Conservation (phyloP, 345 rosid species). For the Camelina hispida region DNA sequence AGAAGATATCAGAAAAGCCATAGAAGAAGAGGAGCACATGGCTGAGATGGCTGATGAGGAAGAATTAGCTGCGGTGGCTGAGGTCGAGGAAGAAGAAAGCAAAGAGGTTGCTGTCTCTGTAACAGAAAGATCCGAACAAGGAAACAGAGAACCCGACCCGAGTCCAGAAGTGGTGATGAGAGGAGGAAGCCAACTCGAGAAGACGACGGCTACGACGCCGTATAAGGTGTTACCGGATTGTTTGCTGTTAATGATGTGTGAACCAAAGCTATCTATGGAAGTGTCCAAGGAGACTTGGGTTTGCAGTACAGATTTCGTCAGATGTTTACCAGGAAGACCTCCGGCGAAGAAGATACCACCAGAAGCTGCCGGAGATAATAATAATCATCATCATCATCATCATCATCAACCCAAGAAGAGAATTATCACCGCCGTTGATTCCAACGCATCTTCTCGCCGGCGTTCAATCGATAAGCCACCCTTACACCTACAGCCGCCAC, state of each 20-base stretch:
- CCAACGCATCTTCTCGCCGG: slow-evolving; percentile 45
- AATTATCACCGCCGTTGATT: slow-evolving; percentile 46
- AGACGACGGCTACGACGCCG: slow-evolving; percentile 35
- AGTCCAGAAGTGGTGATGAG: slow-evolving; percentile 49
- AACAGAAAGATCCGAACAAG: slow-evolving; percentile 48
- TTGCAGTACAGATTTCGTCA: slow-evolving; percentile 81
- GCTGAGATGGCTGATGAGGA: slow-evolving; percentile 18
- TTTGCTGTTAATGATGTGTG: slow-evolving; percentile 88
- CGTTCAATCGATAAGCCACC: slow-evolving; percentile 40
- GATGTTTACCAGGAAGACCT: slow-evolving; percentile 66
- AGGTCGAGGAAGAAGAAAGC: slow-evolving; percentile 17
- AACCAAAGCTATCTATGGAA: slow-evolving; percentile 97
- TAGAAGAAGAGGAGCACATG: slow-evolving; percentile 35
- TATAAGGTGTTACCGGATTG: slow-evolving; percentile 76
- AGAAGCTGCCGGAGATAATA: slow-evolving; percentile 30
- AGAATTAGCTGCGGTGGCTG: slow-evolving; percentile 14
- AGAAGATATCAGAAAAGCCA: slow-evolving; percentile 34
- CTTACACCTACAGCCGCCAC: slow-evolving; percentile 60
- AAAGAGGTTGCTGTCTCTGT: slow-evolving; percentile 10
- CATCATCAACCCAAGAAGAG: slow-evolving; percentile 52
- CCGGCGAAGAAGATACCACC: slow-evolving; percentile 39
- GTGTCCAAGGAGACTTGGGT: slow-evolving; percentile 98
- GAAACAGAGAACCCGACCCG: slow-evolving; percentile 48
- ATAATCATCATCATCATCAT: not conserved
- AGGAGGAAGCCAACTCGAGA: slow-evolving; percentile 16